Evolutionary conservation across 2,329 filamentous ascomycete genomes (phyloP).

Genomic region (Fusarium circinatum): DNA sequence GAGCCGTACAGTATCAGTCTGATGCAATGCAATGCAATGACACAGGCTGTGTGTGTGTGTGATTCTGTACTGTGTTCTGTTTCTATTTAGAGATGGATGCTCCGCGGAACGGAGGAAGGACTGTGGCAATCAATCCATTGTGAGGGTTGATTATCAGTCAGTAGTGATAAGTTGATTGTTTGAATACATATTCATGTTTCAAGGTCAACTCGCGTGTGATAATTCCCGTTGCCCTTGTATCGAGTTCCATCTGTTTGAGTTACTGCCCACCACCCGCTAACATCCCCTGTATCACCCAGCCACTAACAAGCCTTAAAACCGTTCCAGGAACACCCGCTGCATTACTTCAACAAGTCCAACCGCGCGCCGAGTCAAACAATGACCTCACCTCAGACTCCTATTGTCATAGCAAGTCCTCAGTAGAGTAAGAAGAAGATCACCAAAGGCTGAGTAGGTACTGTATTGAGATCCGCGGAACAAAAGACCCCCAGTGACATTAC

Average conservation of each 20-base stretch:
- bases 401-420: background rate
- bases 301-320: slow-evolving; percentile 14
- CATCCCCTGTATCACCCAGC: slow-evolving; percentile 12
- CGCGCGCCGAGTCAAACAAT: slow-evolving; percentile 5
- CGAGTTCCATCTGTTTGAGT: background rate
- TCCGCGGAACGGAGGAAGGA: background rate
- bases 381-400: slow-evolving; percentile 13
- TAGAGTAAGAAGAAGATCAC: background rate
- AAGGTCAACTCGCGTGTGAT: background rate
- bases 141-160: background rate
- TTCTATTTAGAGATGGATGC: background rate
- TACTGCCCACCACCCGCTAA: background rate
- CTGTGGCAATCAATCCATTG: background rate
- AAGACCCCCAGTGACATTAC: background rate
- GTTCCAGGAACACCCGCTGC: slow-evolving; percentile 22
- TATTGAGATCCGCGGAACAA: slow-evolving; percentile 17
- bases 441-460: background rate
- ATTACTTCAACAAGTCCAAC: background rate
- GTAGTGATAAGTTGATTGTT: background rate
- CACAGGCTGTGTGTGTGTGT: background rate
- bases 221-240: background rate
- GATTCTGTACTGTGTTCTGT: background rate
- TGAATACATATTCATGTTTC: background rate
- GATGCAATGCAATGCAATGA: slow-evolving; percentile 20
- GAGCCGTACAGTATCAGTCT: slow-evolving; percentile 10